A percentile compares a stretch with the other conserved stretches of the same genome.
Conservation (phyloP, 495 filamentous ascomycete genomes). For the Sordaria brevicollis region DNA sequence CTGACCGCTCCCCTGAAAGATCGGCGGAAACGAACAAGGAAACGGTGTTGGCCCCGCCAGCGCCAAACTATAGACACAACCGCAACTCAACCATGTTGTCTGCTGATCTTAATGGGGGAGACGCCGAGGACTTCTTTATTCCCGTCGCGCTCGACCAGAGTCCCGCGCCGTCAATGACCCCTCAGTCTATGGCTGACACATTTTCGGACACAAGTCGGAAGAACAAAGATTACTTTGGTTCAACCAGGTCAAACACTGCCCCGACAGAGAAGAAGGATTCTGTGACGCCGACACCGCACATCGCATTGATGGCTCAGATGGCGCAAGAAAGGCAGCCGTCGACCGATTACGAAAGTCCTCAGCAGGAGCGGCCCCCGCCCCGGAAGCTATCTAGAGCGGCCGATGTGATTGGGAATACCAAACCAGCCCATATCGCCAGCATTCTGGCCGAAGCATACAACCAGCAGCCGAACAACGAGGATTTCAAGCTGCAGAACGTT, state of each 20-base stretch:
- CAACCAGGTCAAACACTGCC: conserved; percentile 15
- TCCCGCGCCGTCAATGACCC: conserved; percentile 50
- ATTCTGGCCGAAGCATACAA: not conserved
- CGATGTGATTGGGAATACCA: conserved; percentile 26
- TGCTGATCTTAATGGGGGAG: conserved; percentile 49
- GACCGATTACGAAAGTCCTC: conserved; percentile 38
- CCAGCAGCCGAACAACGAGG: conserved; percentile 28
- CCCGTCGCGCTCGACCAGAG: conserved; percentile 85
- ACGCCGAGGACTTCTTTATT: conserved; percentile 71
- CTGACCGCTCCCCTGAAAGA: conserved; percentile 39
- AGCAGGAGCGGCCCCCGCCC: conserved; percentile 22
- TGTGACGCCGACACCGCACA: conserved; percentile 62
- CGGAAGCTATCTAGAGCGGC: conserved; percentile 37
- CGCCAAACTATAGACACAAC: conserved; percentile 67
- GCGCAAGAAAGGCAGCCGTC: conserved; percentile 64
- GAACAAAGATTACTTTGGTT: conserved; percentile 44
- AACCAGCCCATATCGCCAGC: conserved; percentile 4
- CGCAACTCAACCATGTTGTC: conserved; percentile 59
- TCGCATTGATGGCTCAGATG: conserved; percentile 87
- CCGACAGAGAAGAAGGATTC: conserved; percentile 29
- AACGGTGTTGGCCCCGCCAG: conserved; percentile 58
- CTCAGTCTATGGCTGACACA: conserved; percentile 45
- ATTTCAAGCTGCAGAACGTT: conserved; percentile 68
- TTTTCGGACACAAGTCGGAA: conserved; percentile 30
- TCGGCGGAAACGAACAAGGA: conserved; percentile 27